Evolutionary conservation across 2,329 filamentous ascomycete species (phyloP), one percentile per base, ranked within the genome.

Genomic region (Arthrobotrys sphaeroides): DNA sequence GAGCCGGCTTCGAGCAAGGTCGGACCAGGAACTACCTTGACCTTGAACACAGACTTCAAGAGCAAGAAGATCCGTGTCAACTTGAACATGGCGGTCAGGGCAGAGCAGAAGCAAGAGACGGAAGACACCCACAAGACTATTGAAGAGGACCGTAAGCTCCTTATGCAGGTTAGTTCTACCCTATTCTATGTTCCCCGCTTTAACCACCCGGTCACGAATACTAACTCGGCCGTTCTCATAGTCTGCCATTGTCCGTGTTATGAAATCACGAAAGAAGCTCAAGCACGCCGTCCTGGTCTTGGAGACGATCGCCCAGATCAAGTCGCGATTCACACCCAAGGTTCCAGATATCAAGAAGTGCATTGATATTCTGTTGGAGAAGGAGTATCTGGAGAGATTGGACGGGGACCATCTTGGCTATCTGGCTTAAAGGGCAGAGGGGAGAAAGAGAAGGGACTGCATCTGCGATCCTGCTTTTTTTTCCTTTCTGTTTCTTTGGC

Each of bases 51-150:
- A 79, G 92, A 94, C 81, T 98, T 98, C 86, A 97, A 96, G 87
- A 93, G 90, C 85, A 99, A 99, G 87, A 99, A 98, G 86, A 90
- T 97, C 79, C 93, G 96, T 81, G 90, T 98, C 80, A 99, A 99
- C 81, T 86, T 99, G 64, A 99, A 99, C 83, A 90, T 98, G 65
- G 91, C 90, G 69, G 94, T 97, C 84, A 94, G 97, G 84, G 91
- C 93, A 33, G 96, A 99, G 84, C 90, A 94, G 81, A 98, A 97
- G 87, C 92, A 95, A 78, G 95, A 99, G 83, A 91, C 93, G 78
- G 94, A 93, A 77, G 95, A 99, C 82, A 99, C 95, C 5, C 96
- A 98, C 86, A 99, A 99, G 88, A 98, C 93, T 2, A 97, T 99
- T 79, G 95, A 99, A 85, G 95, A 99, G 84, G 95, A 99, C 83